Base-by-base conservation (phyloP, 139 green algal species). In the Gonium pectorale region DNA sequence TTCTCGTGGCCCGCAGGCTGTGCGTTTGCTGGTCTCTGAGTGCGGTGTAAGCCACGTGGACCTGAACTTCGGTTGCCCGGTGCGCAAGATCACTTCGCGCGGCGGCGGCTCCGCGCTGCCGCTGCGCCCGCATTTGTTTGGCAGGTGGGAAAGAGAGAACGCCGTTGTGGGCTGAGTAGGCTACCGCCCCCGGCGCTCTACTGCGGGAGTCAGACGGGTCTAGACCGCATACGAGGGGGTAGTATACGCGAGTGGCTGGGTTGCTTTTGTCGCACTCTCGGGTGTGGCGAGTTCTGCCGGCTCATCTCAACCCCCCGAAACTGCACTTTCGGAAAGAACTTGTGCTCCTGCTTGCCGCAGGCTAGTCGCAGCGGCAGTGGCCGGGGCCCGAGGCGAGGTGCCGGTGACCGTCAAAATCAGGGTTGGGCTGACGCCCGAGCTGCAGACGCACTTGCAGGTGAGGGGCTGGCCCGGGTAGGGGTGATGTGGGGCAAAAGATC, bases 51-150 rank as follows among this genome's bases (percentile, higher is more conserved):
- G 88, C 3, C 90, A 94, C 66, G 88, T 94, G 35, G 90, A 94
- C 73, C 52, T 94, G 17, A 94, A 94, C 41, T 94, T 94, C 51
- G 90, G 89, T 46, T 94, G 90, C 71, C 90, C 90, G 22, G 90
- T 94, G 37, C 83, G 90, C 46, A 93, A 94, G 82, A 85, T 94
- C 38, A 94, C 89, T 21, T 44, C 77, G 1, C 54, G 74, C 5
- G 90, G 90, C 7, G 90, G 90, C 52, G 90, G 90, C 62, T 86
- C 86, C 11, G 90, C 90, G 40, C 71, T 94, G 52, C 86, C 90
- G 29, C 67, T 91, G n/a, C 67, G 86, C 15, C 88, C 88, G 1
- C 38, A 33, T 22, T 74, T 93, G 60, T 83, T 93, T 8, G 69
- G 37, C 35, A 66, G 56, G 73, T 81, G 68, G 19, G 54, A 8